Base-by-base conservation (phyloP, 345 rosid species). In the Linum trigynum region DNA sequence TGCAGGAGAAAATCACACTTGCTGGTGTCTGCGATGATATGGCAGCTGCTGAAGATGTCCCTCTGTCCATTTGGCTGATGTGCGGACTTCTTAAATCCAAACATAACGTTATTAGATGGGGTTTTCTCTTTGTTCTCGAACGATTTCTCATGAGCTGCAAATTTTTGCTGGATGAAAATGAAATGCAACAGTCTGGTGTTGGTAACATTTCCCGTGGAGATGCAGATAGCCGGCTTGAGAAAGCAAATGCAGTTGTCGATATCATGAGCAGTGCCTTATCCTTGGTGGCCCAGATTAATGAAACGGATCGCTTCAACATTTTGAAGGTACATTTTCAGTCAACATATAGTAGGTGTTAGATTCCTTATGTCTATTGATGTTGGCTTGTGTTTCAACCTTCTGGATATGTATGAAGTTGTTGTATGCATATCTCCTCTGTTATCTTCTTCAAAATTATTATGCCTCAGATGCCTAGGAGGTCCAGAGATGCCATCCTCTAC, bases 121-220 rank as follows among this genome's bases (percentile, higher is more conserved):
- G 99, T 38, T 94, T 94, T 75, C 65, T 94, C 59, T 81, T 84
- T 71, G 78, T 94, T 75, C 80, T 94, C 23, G 97, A 94, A 84
- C 84, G 95, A 80, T 96, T 94, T 84, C 99, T 94, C 67, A 86
- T 88, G 90, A 84, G 91, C 42, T 90, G 95, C 77, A 94, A 94
- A 72, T 88, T 85, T 81, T 75, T 94, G 74, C 71, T 94, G 75
- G 99, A 94, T 67, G 96, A 88, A 82, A 80, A 83, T 76, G 96
- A 86, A 75, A 79, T 82, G 80, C 90, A 82, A 75, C 83, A 63
- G 15, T 69, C 81, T 65, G 75, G 69, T 62, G 71, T 76, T 77
- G 73, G 69, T 69, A 72, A 64, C 79, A 73, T 76, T 72, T 71
- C 71, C 64, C 77, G 55, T 61, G 82, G 77, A 51, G 68, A 71